Evolutionary conservation across 2,329 filamentous ascomycete genomes (phyloP).

Genomic region (Trichoderma endophyticum): DNA sequence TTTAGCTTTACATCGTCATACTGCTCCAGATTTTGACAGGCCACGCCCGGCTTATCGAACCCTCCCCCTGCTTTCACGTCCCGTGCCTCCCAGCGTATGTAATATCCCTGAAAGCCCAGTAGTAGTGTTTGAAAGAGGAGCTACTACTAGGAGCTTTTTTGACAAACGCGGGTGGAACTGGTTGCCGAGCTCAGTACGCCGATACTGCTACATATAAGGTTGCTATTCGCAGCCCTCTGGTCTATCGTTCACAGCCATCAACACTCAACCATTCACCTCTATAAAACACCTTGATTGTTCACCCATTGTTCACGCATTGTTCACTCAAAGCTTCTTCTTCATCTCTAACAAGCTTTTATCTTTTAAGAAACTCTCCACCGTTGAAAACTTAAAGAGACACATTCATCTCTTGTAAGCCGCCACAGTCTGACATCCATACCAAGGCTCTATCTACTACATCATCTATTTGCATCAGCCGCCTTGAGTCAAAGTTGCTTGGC

Average conservation of each 20-base stretch:
- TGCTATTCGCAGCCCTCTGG: not conserved
- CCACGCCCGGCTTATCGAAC: conserved; percentile 3
- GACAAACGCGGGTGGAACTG: conserved; percentile 9
- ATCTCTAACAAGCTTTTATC: not conserved
- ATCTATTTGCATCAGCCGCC: not conserved
- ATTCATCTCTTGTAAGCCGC: conserved; percentile 10
- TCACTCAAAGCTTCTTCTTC: not conserved
- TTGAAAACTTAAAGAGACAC: conserved; percentile 3
- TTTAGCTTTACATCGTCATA: not conserved
- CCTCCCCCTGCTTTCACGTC: not conserved
- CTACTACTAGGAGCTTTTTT: not conserved
- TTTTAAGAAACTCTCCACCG: not conserved
- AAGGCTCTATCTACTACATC: not conserved
- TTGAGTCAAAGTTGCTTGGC: not conserved
- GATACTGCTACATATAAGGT: conserved; percentile 8
- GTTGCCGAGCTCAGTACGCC: not conserved
- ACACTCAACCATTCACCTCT: not conserved
- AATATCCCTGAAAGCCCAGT: not conserved
- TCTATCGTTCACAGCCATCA: not conserved
- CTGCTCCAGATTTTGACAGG: not conserved
- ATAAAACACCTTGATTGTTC: not conserved
- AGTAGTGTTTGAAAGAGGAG: not conserved
- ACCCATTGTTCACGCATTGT: not conserved
- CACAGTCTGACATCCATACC: conserved; percentile 7
- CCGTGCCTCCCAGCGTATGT: conserved; percentile 4